These are phyloP conservation scores for Coemansia sp. DNA, from an alignment of 192 early-diverging fungal species.

Conservation along the genomic window DNA sequence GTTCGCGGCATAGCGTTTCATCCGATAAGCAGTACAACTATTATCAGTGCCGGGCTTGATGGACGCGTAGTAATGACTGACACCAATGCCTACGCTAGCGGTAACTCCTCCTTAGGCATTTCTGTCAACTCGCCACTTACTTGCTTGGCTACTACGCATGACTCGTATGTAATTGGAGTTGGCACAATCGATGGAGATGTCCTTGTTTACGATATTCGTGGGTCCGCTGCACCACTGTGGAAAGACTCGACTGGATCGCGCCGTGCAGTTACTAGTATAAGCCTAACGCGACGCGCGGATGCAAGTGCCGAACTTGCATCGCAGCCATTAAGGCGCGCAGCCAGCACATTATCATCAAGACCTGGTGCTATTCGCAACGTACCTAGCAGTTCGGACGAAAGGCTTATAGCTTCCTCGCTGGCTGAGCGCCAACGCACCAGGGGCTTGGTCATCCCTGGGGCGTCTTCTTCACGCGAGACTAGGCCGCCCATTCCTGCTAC, in stretches of 20 bases:
- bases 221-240: slow-evolving; percentile 27
- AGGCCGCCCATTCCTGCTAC: not conserved
- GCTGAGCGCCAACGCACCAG: slow-evolving; percentile 12
- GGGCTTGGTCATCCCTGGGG: not conserved
- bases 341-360: slow-evolving; percentile 3
- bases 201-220: slow-evolving; percentile 32
- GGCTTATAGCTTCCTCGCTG: not conserved
- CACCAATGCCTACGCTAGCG: slow-evolving; percentile 14
- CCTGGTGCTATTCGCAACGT: not conserved
- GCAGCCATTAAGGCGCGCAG: slow-evolving; percentile 10
- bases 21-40: not conserved
- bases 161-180: slow-evolving; percentile 16
- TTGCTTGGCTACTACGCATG: slow-evolving; percentile 21
- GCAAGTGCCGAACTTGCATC: not conserved
- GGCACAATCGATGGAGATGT: slow-evolving; percentile 46
- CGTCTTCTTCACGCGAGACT: not conserved
- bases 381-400: slow-evolving; percentile 14
- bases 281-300: slow-evolving; percentile 9
- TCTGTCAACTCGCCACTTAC: slow-evolving; percentile 22
- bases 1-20: slow-evolving; percentile 37
- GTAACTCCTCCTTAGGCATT: slow-evolving; percentile 7
- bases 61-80: slow-evolving; percentile 33
- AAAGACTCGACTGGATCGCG: slow-evolving; percentile 4
- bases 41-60: slow-evolving; percentile 36
- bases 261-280: slow-evolving; percentile 24